Evolutionary conservation across 495 filamentous ascomycete species (phyloP).

Genomic region (Chaetomium cochliodes): DNA sequence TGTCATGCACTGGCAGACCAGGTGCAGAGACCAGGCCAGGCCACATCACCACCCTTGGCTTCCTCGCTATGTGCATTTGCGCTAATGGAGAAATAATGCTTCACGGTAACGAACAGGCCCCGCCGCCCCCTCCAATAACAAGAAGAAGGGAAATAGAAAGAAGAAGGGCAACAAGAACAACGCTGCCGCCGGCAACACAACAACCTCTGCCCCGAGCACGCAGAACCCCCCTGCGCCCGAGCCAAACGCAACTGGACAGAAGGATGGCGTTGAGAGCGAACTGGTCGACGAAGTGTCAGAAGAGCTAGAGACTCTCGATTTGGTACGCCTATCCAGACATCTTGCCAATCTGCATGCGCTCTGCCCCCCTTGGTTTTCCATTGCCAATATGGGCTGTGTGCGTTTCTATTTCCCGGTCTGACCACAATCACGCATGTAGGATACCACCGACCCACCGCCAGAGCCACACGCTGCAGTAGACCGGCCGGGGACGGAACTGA

Average conservation of each 20-base stretch:
- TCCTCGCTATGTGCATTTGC: slow-evolving; percentile 23
- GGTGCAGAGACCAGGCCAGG: slow-evolving; percentile 19
- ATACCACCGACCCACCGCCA: slow-evolving; percentile 5
- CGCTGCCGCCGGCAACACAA: slow-evolving; percentile 32
- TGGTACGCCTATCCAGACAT: slow-evolving; percentile 24
- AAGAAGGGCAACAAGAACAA: slow-evolving; percentile 64
- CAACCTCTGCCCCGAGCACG: not conserved
- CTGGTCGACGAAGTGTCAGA: slow-evolving; percentile 35
- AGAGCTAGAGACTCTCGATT: slow-evolving; percentile 30
- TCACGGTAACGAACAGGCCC: slow-evolving; percentile 19
- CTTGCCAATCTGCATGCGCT: not conserved
- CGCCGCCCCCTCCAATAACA: slow-evolving; percentile 17
- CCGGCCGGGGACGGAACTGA: slow-evolving; percentile 5
- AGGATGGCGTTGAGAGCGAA: slow-evolving; percentile 40
- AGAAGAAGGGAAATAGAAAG: slow-evolving; percentile 51
- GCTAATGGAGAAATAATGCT: slow-evolving; percentile 28
- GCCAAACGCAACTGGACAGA: slow-evolving; percentile 23
- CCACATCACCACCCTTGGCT: slow-evolving; percentile 22
- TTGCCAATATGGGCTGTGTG: not conserved
- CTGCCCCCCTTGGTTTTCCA: not conserved
- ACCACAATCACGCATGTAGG: slow-evolving; percentile 5
- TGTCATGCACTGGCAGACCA: not conserved
- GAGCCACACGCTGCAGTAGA: slow-evolving; percentile 15
- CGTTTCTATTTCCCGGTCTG: not conserved
- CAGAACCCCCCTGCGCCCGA: slow-evolving; percentile 8